Evolutionary conservation across 495 filamentous ascomycete species (phyloP).

Genomic region (Parathielavia hyrcaniae): DNA sequence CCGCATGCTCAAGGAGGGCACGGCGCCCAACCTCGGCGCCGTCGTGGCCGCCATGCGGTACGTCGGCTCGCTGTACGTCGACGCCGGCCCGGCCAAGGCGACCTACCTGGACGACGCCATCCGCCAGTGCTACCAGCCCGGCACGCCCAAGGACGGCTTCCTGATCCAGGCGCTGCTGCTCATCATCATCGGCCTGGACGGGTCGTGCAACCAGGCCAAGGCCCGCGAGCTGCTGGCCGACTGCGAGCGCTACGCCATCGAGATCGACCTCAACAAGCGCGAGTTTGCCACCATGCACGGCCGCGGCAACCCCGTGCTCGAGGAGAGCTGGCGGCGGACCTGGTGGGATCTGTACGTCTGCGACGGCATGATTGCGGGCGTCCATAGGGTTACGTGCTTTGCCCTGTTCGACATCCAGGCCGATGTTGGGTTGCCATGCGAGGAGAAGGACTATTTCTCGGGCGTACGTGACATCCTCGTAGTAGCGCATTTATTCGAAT

Average conservation of each 20-base stretch:
- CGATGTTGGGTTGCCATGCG: slow-evolving; percentile 66
- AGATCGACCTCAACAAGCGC: slow-evolving; percentile 65
- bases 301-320: slow-evolving; percentile 43
- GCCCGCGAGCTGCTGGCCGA: slow-evolving; percentile 59
- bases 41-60: slow-evolving; percentile 61
- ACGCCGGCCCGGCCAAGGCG: slow-evolving; percentile 45
- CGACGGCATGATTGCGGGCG: slow-evolving; percentile 60
- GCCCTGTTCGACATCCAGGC: slow-evolving; percentile 49
- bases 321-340: slow-evolving; percentile 75
- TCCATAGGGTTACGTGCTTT: slow-evolving; percentile 53
- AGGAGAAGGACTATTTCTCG: slow-evolving; percentile 61
- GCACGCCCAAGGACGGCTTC: slow-evolving; percentile 54
- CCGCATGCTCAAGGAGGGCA: slow-evolving; percentile 39
- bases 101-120: slow-evolving; percentile 55
- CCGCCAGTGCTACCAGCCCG: slow-evolving; percentile 44
- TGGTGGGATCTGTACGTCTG: slow-evolving; percentile 90
- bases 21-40: slow-evolving; percentile 33
- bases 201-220: slow-evolving; percentile 59
- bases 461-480: slow-evolving; percentile 41
- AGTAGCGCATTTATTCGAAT: background rate
- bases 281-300: slow-evolving; percentile 44
- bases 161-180: slow-evolving; percentile 72
- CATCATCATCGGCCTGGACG: slow-evolving; percentile 70
- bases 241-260: slow-evolving; percentile 64
- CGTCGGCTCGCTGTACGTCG: slow-evolving; percentile 57